These are phyloP conservation scores for Astragalus membranaceus DNA, from an alignment of 306 rosid genomes.

Conservation along the genomic window DNA sequence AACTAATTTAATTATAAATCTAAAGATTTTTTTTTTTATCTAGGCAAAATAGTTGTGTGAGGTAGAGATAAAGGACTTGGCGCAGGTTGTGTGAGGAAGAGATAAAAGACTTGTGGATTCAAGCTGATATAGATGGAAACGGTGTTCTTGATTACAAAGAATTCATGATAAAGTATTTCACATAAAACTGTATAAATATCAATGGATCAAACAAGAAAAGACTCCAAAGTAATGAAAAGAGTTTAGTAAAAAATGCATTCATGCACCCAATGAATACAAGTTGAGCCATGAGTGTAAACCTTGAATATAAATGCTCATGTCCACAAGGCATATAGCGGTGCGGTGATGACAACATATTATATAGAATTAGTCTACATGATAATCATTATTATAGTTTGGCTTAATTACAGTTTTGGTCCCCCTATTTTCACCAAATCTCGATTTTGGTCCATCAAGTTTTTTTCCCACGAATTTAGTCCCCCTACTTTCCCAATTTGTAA, in stretches of 20 bases:
- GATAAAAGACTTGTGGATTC: constrained; percentile 63
- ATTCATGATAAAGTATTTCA: constrained; percentile 45
- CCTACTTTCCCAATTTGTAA: too few relatives aligned
- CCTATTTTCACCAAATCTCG: too few relatives aligned
- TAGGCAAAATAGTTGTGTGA: background rate
- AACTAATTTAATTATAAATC: too few relatives aligned
- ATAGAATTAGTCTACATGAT: background rate
- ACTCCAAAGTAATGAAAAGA: background rate
- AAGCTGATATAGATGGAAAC: constrained; percentile 57
- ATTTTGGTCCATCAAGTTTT: too few relatives aligned
- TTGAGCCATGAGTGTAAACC: background rate
- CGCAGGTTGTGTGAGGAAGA: constrained; percentile 44
- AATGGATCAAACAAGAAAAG: background rate
- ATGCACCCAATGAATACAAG: background rate
- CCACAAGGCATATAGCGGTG: background rate
- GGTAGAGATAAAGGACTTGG: background rate
- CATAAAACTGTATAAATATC: background rate
- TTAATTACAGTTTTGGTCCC: too few relatives aligned
- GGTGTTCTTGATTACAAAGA: constrained; percentile 54
- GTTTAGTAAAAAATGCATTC: background rate
- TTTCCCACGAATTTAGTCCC: too few relatives aligned
- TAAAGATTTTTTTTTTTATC: too few relatives aligned
- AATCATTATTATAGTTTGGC: background rate
- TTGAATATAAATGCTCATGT: background rate
- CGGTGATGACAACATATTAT: background rate